A percentile compares a stretch with the other conserved stretches of the same genome.
These are phyloP conservation scores for Rhododendron griersonianum DNA, from an alignment of 148 eudicot species.

Conservation along the genomic window DNA sequence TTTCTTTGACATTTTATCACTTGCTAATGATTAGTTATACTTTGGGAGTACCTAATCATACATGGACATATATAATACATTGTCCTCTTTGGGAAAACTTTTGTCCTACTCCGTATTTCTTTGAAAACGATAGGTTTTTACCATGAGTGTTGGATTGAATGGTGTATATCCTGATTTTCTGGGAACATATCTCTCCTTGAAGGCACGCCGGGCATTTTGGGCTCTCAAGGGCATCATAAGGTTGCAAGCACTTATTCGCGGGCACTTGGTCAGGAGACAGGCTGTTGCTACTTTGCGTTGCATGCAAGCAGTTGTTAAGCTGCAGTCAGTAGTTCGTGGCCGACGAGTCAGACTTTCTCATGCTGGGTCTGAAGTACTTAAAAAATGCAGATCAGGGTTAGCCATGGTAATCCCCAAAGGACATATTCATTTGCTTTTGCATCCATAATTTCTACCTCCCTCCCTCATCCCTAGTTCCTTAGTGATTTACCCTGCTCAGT, in stretches of 20 bases:
- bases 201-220: constrained; percentile 59
- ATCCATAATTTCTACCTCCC: not conserved
- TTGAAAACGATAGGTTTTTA: not conserved
- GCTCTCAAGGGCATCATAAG: constrained; percentile 66
- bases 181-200: constrained; percentile 9
- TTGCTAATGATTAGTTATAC: not conserved
- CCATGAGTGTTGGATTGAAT: not conserved
- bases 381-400: constrained; percentile 18
- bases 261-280: constrained; percentile 72
- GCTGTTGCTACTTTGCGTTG: constrained; percentile 57
- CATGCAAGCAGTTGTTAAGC: constrained; percentile 49
- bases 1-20: not conserved
- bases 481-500: not conserved
- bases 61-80: not conserved
- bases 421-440: not conserved
- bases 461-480: not conserved
- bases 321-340: constrained; percentile 56
- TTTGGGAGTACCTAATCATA: not conserved
- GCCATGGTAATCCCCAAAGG: constrained; percentile 22
- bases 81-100: not conserved
- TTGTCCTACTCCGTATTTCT: not conserved
- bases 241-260: constrained; percentile 71
- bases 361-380: constrained; percentile 21
- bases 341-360: constrained; percentile 41
- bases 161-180: not conserved